phyloP scores from a whole-genome alignment of 129 eudicot species.

The Heracleum sosnowskyi region DNA sequence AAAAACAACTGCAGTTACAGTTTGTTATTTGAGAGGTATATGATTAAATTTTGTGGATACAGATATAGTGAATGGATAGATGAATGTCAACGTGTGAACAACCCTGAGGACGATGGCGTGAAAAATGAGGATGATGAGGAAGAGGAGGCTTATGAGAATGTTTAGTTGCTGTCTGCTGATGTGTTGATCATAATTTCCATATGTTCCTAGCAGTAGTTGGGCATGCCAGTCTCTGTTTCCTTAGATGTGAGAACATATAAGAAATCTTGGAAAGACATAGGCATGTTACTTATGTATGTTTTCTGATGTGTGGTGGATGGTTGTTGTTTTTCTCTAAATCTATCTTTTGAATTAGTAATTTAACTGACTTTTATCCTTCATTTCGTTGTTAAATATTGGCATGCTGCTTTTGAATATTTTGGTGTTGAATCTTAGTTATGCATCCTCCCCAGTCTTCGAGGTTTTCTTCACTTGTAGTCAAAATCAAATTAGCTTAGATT shows the following conservation, averaged over 20 bases:
- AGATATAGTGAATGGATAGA: conserved; percentile 71
- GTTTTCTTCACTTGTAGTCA: no score
- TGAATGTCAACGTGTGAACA: conserved; percentile 60
- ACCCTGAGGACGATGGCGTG: conserved; percentile 31
- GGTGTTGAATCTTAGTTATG: not conserved
- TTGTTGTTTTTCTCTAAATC: not conserved
- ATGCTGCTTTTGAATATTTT: not conserved
- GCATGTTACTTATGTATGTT: not conserved
- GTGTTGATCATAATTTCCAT: not conserved
- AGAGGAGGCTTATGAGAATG: conserved; percentile 2
- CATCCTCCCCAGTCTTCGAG: not conserved
- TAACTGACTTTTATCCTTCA: not conserved
- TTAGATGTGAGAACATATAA: not conserved
- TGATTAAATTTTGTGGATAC: not conserved
- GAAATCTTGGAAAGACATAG: not conserved
- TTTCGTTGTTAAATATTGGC: not conserved
- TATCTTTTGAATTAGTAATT: not conserved
- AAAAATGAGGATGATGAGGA: conserved; percentile 13
- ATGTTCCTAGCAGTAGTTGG: not conserved
- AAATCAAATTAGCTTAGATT: no score
- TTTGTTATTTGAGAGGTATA: not conserved
- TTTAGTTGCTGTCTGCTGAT: not conserved
- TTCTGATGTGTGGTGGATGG: not conserved
- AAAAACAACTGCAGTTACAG: not conserved
- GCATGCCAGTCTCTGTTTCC: not conserved